Percentiles rank a stretch among this genome's conserved stretches.
Evolutionary conservation across 2,329 filamentous ascomycete species (phyloP).

Genomic region (Penicillium sp.): DNA sequence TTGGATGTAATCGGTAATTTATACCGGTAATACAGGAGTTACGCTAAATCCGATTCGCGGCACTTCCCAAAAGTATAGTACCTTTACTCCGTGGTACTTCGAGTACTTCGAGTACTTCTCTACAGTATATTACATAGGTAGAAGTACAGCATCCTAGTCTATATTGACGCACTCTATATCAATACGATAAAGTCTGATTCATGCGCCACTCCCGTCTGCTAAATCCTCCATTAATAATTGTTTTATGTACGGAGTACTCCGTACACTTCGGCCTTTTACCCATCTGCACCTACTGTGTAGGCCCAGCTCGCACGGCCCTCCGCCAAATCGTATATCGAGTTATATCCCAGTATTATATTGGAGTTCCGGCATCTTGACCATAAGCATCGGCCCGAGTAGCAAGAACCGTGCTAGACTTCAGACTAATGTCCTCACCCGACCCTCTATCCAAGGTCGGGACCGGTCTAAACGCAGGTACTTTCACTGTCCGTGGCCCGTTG

Average conservation of each 20-base stretch:
- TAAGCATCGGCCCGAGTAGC: conserved; percentile 9
- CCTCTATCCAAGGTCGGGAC: background rate
- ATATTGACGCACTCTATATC: background rate
- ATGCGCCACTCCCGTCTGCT: conserved; percentile 14
- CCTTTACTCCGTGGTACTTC: background rate
- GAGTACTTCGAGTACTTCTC: too few relatives aligned
- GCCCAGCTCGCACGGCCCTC: background rate
- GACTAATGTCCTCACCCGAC: conserved; percentile 4
- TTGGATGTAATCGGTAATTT: conserved; percentile 5
- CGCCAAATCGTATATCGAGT: background rate
- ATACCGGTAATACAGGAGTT: conserved; percentile 9
- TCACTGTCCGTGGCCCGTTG: background rate
- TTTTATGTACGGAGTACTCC: background rate
- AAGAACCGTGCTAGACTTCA: conserved; percentile 7
- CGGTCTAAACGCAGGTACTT: conserved; percentile 13
- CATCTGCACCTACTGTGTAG: background rate
- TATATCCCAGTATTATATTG: background rate
- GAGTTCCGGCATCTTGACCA: conserved; percentile 1
- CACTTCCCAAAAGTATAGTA: conserved; percentile 11
- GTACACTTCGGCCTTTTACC: background rate
- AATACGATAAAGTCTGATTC: conserved; percentile 1
- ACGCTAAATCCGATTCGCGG: conserved; percentile 20
- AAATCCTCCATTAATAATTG: background rate
- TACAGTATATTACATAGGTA: too few relatives aligned
- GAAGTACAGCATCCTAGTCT: too few relatives aligned